A percentile compares a stretch with the other conserved stretches of the same genome.
Conservation (phyloP, 208 protist genomes). For the Endotrypanum monterogeii region DNA sequence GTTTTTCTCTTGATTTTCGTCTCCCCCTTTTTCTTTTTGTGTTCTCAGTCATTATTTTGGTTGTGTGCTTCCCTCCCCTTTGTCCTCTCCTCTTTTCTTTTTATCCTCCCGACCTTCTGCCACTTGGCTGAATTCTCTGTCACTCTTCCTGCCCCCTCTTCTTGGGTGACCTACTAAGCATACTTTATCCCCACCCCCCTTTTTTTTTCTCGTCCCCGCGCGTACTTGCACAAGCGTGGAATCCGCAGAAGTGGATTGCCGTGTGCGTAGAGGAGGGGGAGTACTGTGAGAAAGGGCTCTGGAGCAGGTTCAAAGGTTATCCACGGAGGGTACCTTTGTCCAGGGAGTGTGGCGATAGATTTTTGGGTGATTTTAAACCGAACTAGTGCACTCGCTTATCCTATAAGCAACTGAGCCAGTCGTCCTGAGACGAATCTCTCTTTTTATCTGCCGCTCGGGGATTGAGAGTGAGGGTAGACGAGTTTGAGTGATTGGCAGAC, state of each 20-base stretch:
- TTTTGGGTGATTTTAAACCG: background rate
- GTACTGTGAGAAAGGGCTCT: background rate
- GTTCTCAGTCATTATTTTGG: background rate
- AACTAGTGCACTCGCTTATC: background rate
- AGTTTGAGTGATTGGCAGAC: background rate
- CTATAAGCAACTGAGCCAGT: background rate
- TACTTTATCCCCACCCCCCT: background rate
- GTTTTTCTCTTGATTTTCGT: constrained; percentile 3
- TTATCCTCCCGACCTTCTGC: background rate
- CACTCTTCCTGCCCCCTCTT: background rate
- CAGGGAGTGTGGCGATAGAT: too few species aligned
- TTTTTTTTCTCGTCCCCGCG: background rate
- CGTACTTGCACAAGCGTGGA: background rate
- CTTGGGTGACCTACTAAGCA: background rate
- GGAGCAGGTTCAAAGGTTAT: background rate
- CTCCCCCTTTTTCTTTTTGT: background rate
- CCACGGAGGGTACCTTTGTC: background rate
- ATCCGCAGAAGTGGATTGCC: background rate
- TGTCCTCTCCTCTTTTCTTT: background rate
- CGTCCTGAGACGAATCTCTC: background rate
- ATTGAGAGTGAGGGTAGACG: background rate
- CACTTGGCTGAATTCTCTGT: background rate
- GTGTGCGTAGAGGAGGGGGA: background rate
- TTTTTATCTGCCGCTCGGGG: background rate
- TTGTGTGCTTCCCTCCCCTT: background rate